Conservation (phyloP, 768 basidiomycete species). For the Cubamyces lactineus region DNA sequence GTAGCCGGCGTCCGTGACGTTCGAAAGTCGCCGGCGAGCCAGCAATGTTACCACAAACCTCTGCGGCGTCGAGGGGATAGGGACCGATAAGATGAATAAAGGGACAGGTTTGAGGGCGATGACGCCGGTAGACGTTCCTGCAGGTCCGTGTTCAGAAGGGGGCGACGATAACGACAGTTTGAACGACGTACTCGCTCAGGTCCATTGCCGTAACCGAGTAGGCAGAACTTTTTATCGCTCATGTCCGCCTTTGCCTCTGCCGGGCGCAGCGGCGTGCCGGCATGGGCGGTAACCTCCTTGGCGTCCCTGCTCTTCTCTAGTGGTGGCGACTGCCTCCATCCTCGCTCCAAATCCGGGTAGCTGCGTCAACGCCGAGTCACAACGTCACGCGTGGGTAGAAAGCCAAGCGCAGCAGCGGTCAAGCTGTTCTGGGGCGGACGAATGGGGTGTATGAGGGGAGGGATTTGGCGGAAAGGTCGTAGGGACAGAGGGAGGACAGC, state of each 20-base stretch:
- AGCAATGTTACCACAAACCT: neutral
- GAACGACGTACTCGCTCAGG: neutral
- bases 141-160: neutral
- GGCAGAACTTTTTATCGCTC: neutral
- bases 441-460: neutral
- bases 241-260: neutral
- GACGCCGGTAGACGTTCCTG: neutral
- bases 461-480: neutral
- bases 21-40: neutral
- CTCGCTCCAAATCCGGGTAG: neutral
- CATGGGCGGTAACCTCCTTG: too few relatives aligned
- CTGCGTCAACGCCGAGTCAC: neutral
- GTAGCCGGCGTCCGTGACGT: neutral
- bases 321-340: neutral
- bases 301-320: too few relatives aligned
- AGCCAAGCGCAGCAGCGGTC: neutral
- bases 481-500: neutral
- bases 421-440: neutral
- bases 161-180: neutral
- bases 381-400: neutral
- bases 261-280: too few relatives aligned
- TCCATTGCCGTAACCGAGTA: conserved; percentile 4
- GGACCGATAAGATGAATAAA: neutral
- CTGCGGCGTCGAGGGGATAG: neutral
- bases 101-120: neutral